Evolutionary conservation across 192 early-diverging fungal species (phyloP).

Genomic region (Linderina pennispora): DNA sequence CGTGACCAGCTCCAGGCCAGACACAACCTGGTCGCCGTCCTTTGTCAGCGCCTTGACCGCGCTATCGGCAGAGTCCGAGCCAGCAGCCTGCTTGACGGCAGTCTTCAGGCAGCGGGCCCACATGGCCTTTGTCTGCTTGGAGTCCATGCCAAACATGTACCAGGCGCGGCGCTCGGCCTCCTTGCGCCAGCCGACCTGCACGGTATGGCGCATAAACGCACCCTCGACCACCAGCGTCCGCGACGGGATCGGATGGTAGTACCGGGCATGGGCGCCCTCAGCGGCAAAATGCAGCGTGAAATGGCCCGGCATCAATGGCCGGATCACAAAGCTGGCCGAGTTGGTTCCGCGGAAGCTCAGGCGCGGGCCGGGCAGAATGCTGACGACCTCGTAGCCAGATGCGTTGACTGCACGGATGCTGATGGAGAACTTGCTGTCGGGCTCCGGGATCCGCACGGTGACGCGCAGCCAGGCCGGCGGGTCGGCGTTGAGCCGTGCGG

Average conservation of each 20-base stretch:
- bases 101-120: constrained; percentile 30
- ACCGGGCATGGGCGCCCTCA: constrained; percentile 38
- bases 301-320: constrained; percentile 35
- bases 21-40: constrained; percentile 24
- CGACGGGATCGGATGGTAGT: constrained; percentile 48
- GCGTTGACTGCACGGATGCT: constrained; percentile 24
- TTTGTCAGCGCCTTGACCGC: constrained; percentile 13
- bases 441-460: constrained; percentile 39
- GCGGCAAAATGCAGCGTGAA: constrained; percentile 41
- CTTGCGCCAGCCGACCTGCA: constrained; percentile 42
- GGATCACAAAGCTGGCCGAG: constrained; percentile 37
- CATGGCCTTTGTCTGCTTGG: constrained; percentile 21
- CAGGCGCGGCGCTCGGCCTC: constrained; percentile 16
- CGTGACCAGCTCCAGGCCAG: constrained; percentile 7
- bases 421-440: constrained; percentile 25
- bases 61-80: constrained; percentile 7
- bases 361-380: constrained; percentile 22
- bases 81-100: constrained; percentile 28
- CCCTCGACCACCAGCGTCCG: constrained; percentile 44
- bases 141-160: constrained; percentile 48
- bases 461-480: constrained; percentile 42
- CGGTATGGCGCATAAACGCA: constrained; percentile 45
- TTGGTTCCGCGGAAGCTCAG: constrained; percentile 22
- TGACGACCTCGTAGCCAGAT: constrained; percentile 6
- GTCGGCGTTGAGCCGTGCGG: constrained; percentile 37